Base-by-base conservation (phyloP, 2,329 filamentous ascomycete species). In the Penicillium sclerotigenum region DNA sequence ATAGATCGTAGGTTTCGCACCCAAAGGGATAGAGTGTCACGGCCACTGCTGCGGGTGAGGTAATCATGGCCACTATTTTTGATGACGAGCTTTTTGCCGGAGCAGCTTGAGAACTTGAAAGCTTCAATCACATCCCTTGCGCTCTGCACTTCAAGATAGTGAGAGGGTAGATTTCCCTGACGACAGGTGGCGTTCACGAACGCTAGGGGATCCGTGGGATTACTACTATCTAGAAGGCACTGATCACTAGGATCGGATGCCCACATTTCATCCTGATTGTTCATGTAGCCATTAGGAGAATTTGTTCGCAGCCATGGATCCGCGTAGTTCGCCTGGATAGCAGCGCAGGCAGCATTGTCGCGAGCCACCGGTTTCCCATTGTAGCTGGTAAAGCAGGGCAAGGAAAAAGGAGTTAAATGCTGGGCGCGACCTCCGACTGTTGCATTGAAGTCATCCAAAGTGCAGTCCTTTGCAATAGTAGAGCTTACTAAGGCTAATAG, bases 41-140 rank as follows among this genome's bases (percentile, higher is more conserved):
- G 65, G 5, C 62, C 63, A 57, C 66, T 72, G 37, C 64, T 71
- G 29, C 71, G 67, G 8, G 65, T 66, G 56, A 71, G 64, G 48
- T 67, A 73, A 40, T 73, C 71, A 51, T 74, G 70, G 4, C 71
- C 71, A 38, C 62, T 70, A 42, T 73, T 73, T 57, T 73, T 71
- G 49, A 74, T 65, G 11, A 46, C 49, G 3, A 65, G 31, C 14
- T 46, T 55, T 16, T 49, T 52, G 20, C 58, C 54, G 1, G 54
- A 57, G 41, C 43, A 53, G 47, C 40, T 38, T 13, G 60, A 52
- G 50, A 50, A 64, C n/a, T 46, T 34, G 38, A 47, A 47, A 13
- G 43, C 43, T 34, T n/a, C 29, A n/a, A 47, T 34, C 20, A 47
- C 43, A 34, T 47, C 43, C 20, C 2, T 47, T 24, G 10, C 29